Base-by-base conservation (phyloP, 768 basidiomycete species). In the Dioszegia hungarica region DNA sequence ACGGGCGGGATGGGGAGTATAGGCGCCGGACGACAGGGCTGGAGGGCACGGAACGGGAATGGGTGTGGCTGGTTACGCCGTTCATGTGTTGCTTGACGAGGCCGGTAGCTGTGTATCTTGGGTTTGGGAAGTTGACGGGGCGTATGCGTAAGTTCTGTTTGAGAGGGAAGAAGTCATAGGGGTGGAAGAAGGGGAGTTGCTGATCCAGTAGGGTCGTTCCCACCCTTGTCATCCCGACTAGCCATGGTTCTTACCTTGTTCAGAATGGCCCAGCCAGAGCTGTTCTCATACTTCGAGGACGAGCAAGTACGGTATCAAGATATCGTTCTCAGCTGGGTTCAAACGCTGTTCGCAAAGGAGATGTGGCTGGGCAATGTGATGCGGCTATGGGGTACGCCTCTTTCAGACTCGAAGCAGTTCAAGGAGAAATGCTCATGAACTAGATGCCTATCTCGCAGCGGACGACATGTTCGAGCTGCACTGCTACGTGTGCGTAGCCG, bases 381-480 rank as follows among this genome's bases (percentile, higher is more conserved):
- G 41, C 39, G 70, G 27, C 41, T 72, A 31, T 72, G 70, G 70
- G 70, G 70, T 72, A 34, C 53, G 70, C 64, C 12, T 40, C 41
- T 17, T 39, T n/a, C n/a, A n/a, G n/a, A n/a, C n/a, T n/a, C n/a
- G n/a, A n/a, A n/a, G n/a, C n/a, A n/a, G n/a, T n/a, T n/a, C n/a
- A n/a, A n/a, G n/a, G n/a, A n/a, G n/a, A 6, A 14, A 33, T 45
- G 51, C 54, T 59, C 39, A 54, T 50, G 20, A 24, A 3, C 3
- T 36, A 72, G 70, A 72, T 50, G 61, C 70, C 5, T 72, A 72
- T 34, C 60, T 72, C 29, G 70, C 70, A 5, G 60, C 66, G 14
- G 68, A 67, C 27, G 67, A 72, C 57, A 72, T 67, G 70, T 72
- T 72, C 54, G 62, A 60, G 17, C 49, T 72, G 19, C 70, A 72